These are phyloP conservation scores for Aspergillus neotritici DNA, from an alignment of 2,329 filamentous ascomycete genomes.

Conservation along the genomic window DNA sequence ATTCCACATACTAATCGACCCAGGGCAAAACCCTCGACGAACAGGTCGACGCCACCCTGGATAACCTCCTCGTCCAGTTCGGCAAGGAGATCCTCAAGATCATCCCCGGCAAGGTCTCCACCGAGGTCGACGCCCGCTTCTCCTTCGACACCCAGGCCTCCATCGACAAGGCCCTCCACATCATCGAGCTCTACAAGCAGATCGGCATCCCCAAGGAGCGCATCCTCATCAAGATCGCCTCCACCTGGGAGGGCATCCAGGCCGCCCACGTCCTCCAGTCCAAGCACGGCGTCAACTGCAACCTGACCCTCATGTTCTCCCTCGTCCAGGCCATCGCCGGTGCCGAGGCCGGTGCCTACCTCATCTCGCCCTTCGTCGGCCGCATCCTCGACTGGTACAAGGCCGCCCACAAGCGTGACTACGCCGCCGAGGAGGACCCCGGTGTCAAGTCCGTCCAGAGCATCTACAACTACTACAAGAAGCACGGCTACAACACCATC, in stretches of 20 bases:
- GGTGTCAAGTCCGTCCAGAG: constrained; percentile 87
- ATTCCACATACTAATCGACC: constrained; percentile 1
- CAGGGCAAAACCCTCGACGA: constrained; percentile 61
- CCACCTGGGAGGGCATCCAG: constrained; percentile 99
- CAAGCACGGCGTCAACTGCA: constrained; percentile 95
- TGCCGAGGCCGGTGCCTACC: constrained; percentile 90
- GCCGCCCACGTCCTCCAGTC: constrained; percentile 94
- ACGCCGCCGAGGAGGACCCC: constrained; percentile 82
- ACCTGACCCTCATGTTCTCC: constrained; percentile 99
- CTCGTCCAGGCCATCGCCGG: constrained; percentile 88
- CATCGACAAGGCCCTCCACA: constrained; percentile 91
- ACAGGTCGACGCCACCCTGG: constrained; percentile 84
- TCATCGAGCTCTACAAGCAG: constrained; percentile 97
- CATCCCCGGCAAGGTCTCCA: constrained; percentile 97
- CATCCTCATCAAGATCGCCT: constrained; percentile 96
- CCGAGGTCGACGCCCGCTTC: constrained; percentile 92
- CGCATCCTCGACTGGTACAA: constrained; percentile 99
- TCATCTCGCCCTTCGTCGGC: constrained; percentile 98
- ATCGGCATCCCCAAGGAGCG: constrained; percentile 89
- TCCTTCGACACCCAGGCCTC: constrained; percentile 93
- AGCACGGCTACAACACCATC: constrained; percentile 97
- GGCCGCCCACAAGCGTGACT: constrained; percentile 90
- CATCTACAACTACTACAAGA: constrained; percentile 99
- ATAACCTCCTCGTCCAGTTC: constrained; percentile 94
- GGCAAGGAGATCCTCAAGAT: constrained; percentile 96